A percentile compares a stretch with the other conserved stretches of the same genome.
phyloP scores from a whole-genome alignment of 2,329 filamentous ascomycete species.

The Fusarium graminum region DNA sequence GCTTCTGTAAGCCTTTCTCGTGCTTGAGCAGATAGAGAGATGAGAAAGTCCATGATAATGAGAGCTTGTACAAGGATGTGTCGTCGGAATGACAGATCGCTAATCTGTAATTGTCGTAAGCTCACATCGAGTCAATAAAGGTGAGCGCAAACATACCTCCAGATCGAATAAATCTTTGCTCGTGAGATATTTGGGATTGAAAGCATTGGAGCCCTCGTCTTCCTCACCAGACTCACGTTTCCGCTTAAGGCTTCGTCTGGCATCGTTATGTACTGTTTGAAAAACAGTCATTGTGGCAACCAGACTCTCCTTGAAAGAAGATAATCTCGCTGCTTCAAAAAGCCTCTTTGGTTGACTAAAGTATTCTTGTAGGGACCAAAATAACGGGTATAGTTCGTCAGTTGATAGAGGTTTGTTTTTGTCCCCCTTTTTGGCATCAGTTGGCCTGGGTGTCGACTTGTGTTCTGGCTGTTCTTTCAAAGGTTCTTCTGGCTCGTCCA shows the following conservation, averaged over 20 bases:
- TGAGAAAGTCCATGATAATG: conserved; percentile 92
- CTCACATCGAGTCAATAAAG: background rate
- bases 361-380: conserved; percentile 92
- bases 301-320: conserved; percentile 83
- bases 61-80: conserved; percentile 96
- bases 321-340: conserved; percentile 78
- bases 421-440: conserved; percentile 61
- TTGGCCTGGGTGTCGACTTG: conserved; percentile 56
- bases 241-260: conserved; percentile 75
- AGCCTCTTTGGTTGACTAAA: conserved; percentile 91
- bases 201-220: conserved; percentile 65
- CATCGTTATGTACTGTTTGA: conserved; percentile 70
- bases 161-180: conserved; percentile 95
- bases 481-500: conserved; percentile 66
- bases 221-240: conserved; percentile 71
- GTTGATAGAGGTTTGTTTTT: conserved; percentile 67
- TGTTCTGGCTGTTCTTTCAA: conserved; percentile 51
- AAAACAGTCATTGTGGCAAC: conserved; percentile 73
- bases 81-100: conserved; percentile 92
- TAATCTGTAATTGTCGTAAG: conserved; percentile 68
- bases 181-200: conserved; percentile 99
- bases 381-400: conserved; percentile 85
- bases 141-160: conserved; percentile 69
- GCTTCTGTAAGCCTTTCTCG: conserved; percentile 73
- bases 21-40: conserved; percentile 86